Conservation (phyloP, 2,329 filamentous ascomycete species). For the Talaromyces piceae region DNA sequence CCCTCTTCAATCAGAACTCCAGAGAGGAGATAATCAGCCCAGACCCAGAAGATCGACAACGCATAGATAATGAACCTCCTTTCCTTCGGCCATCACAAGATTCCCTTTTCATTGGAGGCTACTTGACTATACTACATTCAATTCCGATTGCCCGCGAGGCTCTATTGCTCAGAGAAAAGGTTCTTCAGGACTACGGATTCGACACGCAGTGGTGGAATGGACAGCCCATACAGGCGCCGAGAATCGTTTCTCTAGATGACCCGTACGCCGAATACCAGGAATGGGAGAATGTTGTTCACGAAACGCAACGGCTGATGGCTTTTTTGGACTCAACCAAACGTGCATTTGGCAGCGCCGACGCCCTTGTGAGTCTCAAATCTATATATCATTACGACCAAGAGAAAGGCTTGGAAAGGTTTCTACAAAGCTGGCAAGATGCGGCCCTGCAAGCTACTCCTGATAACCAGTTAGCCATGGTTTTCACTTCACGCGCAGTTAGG, state of each 20-base stretch:
- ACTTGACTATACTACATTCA: conserved; percentile 55
- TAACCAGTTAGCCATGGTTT: conserved; percentile 36
- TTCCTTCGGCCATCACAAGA: conserved; percentile 51
- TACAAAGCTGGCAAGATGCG: conserved; percentile 44
- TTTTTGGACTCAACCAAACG: conserved; percentile 52
- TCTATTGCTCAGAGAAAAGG: conserved; percentile 42
- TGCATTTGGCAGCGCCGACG: conserved; percentile 51
- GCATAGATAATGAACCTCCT: conserved; percentile 43
- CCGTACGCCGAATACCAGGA: conserved; percentile 26
- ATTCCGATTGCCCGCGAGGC: conserved; percentile 54
- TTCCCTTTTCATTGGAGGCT: conserved; percentile 48
- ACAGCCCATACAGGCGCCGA: conserved; percentile 42
- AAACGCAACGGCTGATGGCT: conserved; percentile 55
- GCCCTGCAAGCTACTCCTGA: conserved; percentile 36
- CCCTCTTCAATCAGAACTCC: conserved; percentile 39
- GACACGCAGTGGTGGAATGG: conserved; percentile 59
- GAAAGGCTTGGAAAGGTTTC: conserved; percentile 36
- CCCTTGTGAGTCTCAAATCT: conserved; percentile 39
- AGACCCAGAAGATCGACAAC: conserved; percentile 43
- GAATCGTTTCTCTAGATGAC: conserved; percentile 41
- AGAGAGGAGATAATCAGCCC: conserved; percentile 50
- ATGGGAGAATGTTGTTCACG: conserved; percentile 44
- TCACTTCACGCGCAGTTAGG: conserved; percentile 41
- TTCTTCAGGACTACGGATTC: conserved; percentile 46
- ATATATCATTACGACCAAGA: conserved; percentile 28